Conservation (phyloP, 768 basidiomycete genomes). For the Dioszegia hungarica region DNA sequence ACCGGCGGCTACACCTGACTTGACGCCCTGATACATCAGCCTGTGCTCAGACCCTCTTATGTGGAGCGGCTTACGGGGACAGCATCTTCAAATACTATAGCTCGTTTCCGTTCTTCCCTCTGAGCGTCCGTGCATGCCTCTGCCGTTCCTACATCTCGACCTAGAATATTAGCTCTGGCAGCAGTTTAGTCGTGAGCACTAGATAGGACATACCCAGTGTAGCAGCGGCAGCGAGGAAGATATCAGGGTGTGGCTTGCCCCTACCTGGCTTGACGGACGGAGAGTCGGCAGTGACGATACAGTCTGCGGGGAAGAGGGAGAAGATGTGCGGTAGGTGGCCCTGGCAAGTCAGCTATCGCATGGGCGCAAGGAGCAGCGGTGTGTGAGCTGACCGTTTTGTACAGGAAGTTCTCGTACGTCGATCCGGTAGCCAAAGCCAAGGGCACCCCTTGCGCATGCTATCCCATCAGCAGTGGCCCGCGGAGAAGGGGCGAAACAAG, state of each 20-base stretch:
- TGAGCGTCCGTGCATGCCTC: conserved; percentile 35
- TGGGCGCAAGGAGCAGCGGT: too few species aligned
- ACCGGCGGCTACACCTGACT: conserved; percentile 45
- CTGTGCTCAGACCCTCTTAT: background rate
- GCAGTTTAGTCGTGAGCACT: background rate
- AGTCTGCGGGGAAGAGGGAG: conserved; percentile 34
- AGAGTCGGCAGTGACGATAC: conserved; percentile 45
- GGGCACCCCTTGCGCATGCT: conserved; percentile 44
- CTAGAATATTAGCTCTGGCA: conserved; percentile 5
- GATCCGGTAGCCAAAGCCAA: conserved; percentile 47
- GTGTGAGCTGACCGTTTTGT: conserved; percentile 34
- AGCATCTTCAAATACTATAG: conserved; percentile 47
- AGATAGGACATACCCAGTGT: conserved; percentile 40
- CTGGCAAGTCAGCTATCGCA: conserved; percentile 6
- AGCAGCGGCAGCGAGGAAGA: conserved; percentile 47
- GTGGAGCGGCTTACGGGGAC: conserved; percentile 23
- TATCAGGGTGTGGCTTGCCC: conserved; percentile 46
- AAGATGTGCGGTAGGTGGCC: conserved; percentile 46
- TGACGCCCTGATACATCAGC: conserved; percentile 27
- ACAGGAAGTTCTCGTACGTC: conserved; percentile 20
- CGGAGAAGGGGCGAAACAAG: too few species aligned
- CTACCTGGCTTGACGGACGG: conserved; percentile 41
- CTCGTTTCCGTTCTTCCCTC: conserved; percentile 27
- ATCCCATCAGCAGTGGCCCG: background rate
- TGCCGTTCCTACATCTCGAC: conserved; percentile 40